Evolutionary conservation across 768 basidiomycete genomes (phyloP).

Genomic region (Agaricus sinodeliciosus): DNA sequence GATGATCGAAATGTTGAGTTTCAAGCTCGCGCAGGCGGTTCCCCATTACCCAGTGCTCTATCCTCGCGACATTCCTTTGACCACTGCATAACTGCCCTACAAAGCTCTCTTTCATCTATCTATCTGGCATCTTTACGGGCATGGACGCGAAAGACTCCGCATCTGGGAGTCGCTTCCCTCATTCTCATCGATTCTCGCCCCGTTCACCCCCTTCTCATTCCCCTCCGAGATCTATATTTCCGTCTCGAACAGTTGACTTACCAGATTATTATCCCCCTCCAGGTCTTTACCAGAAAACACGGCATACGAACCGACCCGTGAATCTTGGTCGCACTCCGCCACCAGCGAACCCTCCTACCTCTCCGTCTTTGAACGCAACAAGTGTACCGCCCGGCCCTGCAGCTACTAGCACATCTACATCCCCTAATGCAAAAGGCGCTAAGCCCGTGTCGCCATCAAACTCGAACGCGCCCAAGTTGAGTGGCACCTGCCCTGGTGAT

Average conservation of each 20-base stretch:
- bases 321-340: conserved; percentile 39
- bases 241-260: conserved; percentile 22
- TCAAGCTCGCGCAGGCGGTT: background rate
- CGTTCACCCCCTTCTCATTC: conserved; percentile 12
- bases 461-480: conserved; percentile 16
- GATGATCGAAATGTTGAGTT: conserved; percentile 6
- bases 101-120: conserved; percentile 8
- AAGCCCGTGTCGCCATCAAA: conserved; percentile 15
- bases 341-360: conserved; percentile 11
- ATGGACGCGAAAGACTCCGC: conserved; percentile 8
- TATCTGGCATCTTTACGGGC: background rate
- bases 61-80: conserved; percentile 5
- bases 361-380: conserved; percentile 3
- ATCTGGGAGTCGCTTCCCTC: conserved; percentile 5
- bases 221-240: conserved; percentile 13
- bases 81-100: conserved; percentile 1
- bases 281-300: conserved; percentile 85
- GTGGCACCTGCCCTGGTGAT: conserved; percentile 95
- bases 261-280: conserved; percentile 19
- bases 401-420: background rate
- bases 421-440: conserved; percentile 8
- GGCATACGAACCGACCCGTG: conserved; percentile 67
- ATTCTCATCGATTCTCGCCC: conserved; percentile 12
- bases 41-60: conserved; percentile 15
- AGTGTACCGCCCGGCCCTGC: conserved; percentile 7